Conservation (phyloP, 2,329 filamentous ascomycete genomes). For the Neodidymelliopsis sp. region DNA sequence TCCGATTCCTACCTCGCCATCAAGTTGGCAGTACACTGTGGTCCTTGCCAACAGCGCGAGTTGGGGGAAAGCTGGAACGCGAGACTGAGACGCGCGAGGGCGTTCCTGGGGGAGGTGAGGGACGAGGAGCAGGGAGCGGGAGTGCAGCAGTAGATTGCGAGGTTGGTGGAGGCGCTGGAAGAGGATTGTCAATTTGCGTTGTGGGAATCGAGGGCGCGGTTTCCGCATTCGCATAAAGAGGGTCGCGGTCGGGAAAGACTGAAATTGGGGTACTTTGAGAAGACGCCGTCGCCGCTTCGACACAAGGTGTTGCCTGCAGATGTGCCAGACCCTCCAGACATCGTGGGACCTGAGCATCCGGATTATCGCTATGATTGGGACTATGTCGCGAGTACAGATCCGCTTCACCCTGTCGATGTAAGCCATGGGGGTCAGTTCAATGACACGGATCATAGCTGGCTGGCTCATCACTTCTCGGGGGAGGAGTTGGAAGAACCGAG, state of each 20-base stretch:
- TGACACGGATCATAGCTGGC: slow-evolving; percentile 21
- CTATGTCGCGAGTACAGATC: slow-evolving; percentile 31
- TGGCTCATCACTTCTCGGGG: slow-evolving; percentile 4
- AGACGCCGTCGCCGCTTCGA: slow-evolving; percentile 19
- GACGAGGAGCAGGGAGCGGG: slow-evolving; percentile 7
- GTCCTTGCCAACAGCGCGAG: slow-evolving; percentile 28
- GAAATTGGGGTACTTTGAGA: not conserved
- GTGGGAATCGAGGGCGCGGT: slow-evolving; percentile 23
- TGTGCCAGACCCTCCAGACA: slow-evolving; percentile 5
- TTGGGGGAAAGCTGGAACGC: slow-evolving; percentile 29
- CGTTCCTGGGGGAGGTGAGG: slow-evolving; percentile 17
- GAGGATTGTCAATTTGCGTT: slow-evolving; percentile 10
- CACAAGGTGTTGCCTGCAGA: slow-evolving; percentile 31
- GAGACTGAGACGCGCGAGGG: slow-evolving; percentile 24
- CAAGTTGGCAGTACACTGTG: slow-evolving; percentile 24
- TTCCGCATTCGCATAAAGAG: slow-evolving; percentile 14
- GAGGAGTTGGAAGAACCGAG: slow-evolving; percentile 9
- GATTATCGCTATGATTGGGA: slow-evolving; percentile 27
- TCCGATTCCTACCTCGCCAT: slow-evolving; percentile 35
- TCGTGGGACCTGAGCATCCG: slow-evolving; percentile 5
- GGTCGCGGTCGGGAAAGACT: slow-evolving; percentile 16
- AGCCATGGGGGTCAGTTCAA: slow-evolving; percentile 24
- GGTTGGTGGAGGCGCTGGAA: slow-evolving; percentile 23
- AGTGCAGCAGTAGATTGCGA: slow-evolving; percentile 2
- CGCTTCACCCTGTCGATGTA: slow-evolving; percentile 30